phyloP scores from a whole-genome alignment of 345 rosid genomes.

The Salix viminalis region DNA sequence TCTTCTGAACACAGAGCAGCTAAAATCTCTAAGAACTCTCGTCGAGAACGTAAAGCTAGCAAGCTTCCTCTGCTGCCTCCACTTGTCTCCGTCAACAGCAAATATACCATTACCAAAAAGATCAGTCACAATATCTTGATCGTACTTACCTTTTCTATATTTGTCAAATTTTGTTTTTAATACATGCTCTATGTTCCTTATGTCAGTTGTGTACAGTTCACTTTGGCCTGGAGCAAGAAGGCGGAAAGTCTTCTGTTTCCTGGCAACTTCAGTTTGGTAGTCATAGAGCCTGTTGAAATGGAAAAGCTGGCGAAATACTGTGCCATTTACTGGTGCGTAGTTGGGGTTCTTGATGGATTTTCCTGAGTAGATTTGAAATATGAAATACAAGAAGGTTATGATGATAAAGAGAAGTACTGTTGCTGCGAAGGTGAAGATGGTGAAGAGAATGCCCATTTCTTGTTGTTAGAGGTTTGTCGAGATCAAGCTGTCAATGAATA shows the following conservation, averaged over 20 bases:
- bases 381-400: slow-evolving; percentile 12
- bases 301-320: slow-evolving; percentile 38
- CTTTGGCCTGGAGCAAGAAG: slow-evolving; percentile 44
- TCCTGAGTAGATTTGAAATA: slow-evolving; percentile 33
- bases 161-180: slow-evolving; percentile 50
- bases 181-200: slow-evolving; percentile 59
- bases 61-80: slow-evolving; percentile 80
- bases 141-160: slow-evolving; percentile 43
- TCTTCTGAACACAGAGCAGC: slow-evolving; percentile 55
- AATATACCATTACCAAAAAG: slow-evolving; percentile 78
- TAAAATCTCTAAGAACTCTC: slow-evolving; percentile 60
- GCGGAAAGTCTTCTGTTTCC: slow-evolving; percentile 42
- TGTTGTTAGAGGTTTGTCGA: background rate
- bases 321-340: slow-evolving; percentile 56
- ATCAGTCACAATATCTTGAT: slow-evolving; percentile 29
- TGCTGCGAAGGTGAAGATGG: slow-evolving; percentile 19
- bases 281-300: slow-evolving; percentile 51
- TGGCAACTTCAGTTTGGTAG: slow-evolving; percentile 46
- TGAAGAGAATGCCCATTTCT: slow-evolving; percentile 23
- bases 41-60: slow-evolving; percentile 70
- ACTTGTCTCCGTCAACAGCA: slow-evolving; percentile 66
- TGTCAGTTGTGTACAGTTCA: slow-evolving; percentile 48
- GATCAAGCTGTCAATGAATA: background rate
- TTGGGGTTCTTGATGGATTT: slow-evolving; percentile 43
- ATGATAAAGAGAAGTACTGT: slow-evolving; percentile 20